These are phyloP conservation scores for Candida sithepensis DNA, from an alignment of 805 yeast species.

Conservation along the genomic window DNA sequence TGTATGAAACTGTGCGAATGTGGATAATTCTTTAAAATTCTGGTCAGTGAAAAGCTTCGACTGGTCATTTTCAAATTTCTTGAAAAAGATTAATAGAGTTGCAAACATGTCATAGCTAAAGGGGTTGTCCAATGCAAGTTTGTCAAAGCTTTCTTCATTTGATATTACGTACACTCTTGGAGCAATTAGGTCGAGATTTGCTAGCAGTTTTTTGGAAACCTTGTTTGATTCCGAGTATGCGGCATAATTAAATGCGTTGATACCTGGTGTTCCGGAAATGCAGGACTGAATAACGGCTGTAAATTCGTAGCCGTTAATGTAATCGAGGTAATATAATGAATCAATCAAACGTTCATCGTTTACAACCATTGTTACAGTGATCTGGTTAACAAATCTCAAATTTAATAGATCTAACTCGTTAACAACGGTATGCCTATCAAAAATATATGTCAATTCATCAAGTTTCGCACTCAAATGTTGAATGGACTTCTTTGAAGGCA, in stretches of 20 bases:
- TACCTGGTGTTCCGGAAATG: neutral
- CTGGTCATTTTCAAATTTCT: constrained; percentile 4
- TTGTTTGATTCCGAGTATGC: neutral
- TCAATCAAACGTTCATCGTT: constrained; percentile 9
- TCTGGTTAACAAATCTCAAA: constrained; percentile 11
- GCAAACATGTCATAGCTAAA: constrained; percentile 5
- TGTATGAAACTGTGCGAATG: neutral
- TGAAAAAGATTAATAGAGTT: constrained; percentile 6
- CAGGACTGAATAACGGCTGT: constrained; percentile 11
- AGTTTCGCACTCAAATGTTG: constrained; percentile 5
- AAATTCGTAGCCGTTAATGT: constrained; percentile 6
- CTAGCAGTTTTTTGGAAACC: neutral
- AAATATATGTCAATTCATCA: constrained; percentile 2
- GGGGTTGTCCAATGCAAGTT: neutral
- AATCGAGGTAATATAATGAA: constrained; percentile 6
- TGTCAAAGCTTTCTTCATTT: constrained; percentile 5
- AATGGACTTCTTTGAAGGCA: constrained; percentile 10
- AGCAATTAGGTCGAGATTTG: neutral
- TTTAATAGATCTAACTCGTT: constrained; percentile 7
- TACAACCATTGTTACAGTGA: constrained; percentile 6
- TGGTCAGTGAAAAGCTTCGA: constrained; percentile 1
- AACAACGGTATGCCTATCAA: constrained; percentile 3
- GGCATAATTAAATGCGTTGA: neutral
- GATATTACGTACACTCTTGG: constrained; percentile 3
- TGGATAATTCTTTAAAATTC: neutral